A percentile compares a stretch with the other conserved stretches of the same genome.
Evolutionary conservation across 2,329 filamentous ascomycete genomes (phyloP).

Genomic region (Phoma sp.): DNA sequence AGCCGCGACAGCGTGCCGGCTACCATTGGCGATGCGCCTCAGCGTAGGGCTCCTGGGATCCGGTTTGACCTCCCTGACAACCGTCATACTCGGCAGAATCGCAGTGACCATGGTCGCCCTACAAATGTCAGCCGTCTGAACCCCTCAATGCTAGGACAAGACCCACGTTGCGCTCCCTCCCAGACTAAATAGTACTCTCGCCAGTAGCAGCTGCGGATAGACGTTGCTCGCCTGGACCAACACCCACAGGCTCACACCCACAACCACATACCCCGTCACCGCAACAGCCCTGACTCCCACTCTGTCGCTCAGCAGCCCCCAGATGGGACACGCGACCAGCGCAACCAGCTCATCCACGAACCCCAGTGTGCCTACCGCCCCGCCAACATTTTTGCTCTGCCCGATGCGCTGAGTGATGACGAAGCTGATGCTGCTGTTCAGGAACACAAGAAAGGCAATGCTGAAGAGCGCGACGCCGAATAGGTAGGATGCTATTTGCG

Average conservation of each 20-base stretch:
- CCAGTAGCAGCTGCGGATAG: constrained; percentile 86
- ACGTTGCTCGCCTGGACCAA: constrained; percentile 88
- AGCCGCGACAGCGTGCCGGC: constrained; percentile 65
- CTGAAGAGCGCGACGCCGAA: constrained; percentile 83
- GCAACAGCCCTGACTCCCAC: constrained; percentile 70
- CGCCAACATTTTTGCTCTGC: constrained; percentile 73
- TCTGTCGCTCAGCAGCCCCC: constrained; percentile 79
- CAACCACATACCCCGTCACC: constrained; percentile 80
- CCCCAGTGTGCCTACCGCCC: constrained; percentile 82
- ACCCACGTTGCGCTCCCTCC: constrained; percentile 84
- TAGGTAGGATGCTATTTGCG: constrained; percentile 73
- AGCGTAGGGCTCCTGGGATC: constrained; percentile 35
- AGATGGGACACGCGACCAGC: constrained; percentile 78
- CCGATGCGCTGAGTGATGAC: constrained; percentile 84
- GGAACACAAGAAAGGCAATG: constrained; percentile 88
- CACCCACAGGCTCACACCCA: constrained; percentile 76
- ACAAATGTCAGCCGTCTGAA: constrained; percentile 18
- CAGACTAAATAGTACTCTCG: constrained; percentile 84
- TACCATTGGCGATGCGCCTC: constrained; percentile 43
- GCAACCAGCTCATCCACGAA: constrained; percentile 86
- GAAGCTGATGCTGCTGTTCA: constrained; percentile 84
- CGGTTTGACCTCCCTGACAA: constrained; percentile 30
- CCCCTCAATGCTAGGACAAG: neutral
- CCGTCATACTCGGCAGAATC: constrained; percentile 76
- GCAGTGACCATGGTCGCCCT: constrained; percentile 94